Evolutionary conservation across 23 red algal species (phyloP).

Genomic region (Cyanidiococcus yangmingshanensis): DNA sequence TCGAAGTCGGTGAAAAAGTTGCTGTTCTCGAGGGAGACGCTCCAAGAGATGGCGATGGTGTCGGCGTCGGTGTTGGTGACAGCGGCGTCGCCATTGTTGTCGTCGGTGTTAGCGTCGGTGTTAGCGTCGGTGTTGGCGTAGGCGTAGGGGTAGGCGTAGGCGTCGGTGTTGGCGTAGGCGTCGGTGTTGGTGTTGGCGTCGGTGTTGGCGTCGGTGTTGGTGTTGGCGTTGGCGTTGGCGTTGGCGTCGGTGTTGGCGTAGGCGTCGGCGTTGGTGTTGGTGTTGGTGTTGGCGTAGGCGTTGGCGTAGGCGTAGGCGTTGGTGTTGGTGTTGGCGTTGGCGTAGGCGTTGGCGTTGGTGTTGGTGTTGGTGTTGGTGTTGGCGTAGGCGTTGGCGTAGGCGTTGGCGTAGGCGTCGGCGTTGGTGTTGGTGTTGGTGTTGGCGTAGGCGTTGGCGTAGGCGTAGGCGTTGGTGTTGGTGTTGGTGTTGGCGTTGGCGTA

Average conservation of each 20-base stretch:
- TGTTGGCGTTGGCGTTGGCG: background rate
- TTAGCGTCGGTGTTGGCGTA: background rate
- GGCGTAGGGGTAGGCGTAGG: constrained; percentile 1
- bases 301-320: constrained; percentile 10
- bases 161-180: constrained; percentile 16
- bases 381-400: background rate
- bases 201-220: constrained; percentile 11
- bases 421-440: background rate
- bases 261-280: background rate
- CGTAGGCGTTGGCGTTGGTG: background rate
- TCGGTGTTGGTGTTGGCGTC: constrained; percentile 16
- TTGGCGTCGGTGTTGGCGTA: constrained; percentile 11
- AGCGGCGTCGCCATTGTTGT: background rate
- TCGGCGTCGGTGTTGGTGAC: background rate
- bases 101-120: background rate
- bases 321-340: background rate
- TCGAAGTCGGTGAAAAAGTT: background rate
- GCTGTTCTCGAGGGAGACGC: background rate
- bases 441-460: background rate
- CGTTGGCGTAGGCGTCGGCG: background rate
- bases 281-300: background rate
- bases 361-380: background rate
- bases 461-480: background rate
- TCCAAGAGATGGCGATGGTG: background rate
- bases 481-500: background rate